These are phyloP conservation scores for Trichophyton benhamiae DNA, from an alignment of 2,329 filamentous ascomycete species.

Conservation along the genomic window DNA sequence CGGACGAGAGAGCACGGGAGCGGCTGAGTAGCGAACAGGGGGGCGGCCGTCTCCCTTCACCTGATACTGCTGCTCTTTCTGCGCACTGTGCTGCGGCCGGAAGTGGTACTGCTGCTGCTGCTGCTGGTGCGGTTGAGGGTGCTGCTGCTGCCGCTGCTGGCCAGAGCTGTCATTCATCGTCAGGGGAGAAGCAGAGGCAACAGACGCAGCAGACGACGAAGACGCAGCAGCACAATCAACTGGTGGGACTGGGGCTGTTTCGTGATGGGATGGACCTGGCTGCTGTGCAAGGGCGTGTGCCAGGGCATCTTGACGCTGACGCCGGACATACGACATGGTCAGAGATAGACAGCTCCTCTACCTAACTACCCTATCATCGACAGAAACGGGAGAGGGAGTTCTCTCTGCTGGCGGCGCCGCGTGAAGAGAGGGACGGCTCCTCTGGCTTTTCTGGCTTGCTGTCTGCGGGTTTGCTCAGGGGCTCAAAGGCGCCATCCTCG, in stretches of 20 bases:
- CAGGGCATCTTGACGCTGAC: slow-evolving; percentile 4
- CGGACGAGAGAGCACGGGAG: slow-evolving; percentile 2
- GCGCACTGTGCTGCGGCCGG: not conserved
- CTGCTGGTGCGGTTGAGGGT: not conserved
- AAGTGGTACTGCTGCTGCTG: not conserved
- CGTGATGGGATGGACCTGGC: slow-evolving; percentile 3
- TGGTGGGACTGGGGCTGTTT: slow-evolving; percentile 3
- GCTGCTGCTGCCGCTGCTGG: not conserved
- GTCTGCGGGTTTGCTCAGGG: not conserved
- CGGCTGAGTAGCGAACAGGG: slow-evolving; percentile 3
- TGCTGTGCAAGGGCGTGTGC: slow-evolving; percentile 4
- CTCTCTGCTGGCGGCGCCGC: not conserved
- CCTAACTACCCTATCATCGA: not conserved
- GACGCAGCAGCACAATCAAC: not conserved
- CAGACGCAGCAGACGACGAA: not conserved
- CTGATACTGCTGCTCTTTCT: not conserved
- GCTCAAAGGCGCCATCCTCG: not conserved
- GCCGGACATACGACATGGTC: slow-evolving; percentile 3
- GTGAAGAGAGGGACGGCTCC: not conserved
- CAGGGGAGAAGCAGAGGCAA: not conserved
- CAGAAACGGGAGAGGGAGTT: not conserved
- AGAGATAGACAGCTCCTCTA: not conserved
- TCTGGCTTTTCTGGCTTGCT: not conserved
- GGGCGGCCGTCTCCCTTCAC: not conserved
- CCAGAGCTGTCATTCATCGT: not conserved